These are phyloP conservation scores for Penicillium vulpinum DNA, from an alignment of 2,329 filamentous ascomycete species.

Conservation along the genomic window DNA sequence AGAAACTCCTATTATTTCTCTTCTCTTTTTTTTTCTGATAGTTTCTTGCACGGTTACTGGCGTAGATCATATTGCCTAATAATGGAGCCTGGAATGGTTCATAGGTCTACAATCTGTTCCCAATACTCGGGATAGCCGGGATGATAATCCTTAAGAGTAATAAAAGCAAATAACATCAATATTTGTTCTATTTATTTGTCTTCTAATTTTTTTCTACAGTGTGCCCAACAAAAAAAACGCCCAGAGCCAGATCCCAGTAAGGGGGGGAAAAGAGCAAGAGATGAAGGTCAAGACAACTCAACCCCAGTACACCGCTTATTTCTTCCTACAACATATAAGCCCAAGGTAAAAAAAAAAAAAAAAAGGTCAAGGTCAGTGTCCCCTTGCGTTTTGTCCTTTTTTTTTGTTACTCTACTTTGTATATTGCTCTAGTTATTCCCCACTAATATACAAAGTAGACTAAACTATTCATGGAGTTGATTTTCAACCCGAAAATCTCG, in stretches of 20 bases:
- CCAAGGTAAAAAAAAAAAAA: not conserved
- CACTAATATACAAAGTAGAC: not conserved
- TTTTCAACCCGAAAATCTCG: not conserved
- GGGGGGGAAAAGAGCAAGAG: not conserved
- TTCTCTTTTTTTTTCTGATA: not conserved
- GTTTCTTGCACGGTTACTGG: not conserved
- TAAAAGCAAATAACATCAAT: not conserved
- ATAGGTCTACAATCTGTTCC: not conserved
- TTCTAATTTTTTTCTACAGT: not conserved
- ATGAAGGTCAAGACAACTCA: not conserved
- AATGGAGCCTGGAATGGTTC: not conserved
- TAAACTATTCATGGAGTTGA: not conserved
- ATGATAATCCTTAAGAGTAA: not conserved
- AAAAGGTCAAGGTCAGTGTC: not conserved
- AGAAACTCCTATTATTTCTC: not conserved
- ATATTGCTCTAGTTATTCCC: not conserved
- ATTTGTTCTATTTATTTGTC: no score
- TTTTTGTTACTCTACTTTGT: not conserved
- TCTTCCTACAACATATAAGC: not conserved
- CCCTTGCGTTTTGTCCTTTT: constrained; percentile 2
- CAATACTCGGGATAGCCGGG: not conserved
- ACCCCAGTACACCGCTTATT: constrained; percentile 9
- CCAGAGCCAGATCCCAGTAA: constrained; percentile 10
- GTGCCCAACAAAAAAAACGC: constrained; percentile 3
- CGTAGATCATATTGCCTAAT: not conserved